A percentile compares a stretch with the other conserved stretches of the same genome.
Evolutionary conservation across 805 yeast species (phyloP).

Genomic region (Maudiozyma serrabonitensis): DNA sequence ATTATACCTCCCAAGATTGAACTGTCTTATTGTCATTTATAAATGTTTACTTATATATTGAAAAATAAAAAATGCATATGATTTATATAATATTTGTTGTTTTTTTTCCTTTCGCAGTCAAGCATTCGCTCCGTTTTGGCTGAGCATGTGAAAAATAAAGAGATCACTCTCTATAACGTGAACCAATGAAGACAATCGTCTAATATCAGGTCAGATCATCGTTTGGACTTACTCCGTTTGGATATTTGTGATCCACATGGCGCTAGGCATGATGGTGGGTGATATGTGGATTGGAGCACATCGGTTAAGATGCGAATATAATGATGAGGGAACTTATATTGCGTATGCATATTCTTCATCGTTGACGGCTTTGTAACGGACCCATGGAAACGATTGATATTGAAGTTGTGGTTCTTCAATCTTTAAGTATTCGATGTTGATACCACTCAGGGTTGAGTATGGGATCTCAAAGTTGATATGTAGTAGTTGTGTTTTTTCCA

Average conservation of each 20-base stretch:
- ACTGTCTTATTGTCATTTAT: neutral
- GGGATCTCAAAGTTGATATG: conserved; percentile 55
- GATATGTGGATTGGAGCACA: no score
- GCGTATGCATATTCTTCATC: conserved; percentile 31
- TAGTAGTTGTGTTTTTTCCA: conserved; percentile 19
- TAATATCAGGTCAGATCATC: no score
- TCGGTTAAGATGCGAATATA: no score
- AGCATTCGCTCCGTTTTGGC: neutral
- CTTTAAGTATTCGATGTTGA: conserved; percentile 55
- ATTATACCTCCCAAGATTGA: no score
- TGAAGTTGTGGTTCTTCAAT: conserved; percentile 53
- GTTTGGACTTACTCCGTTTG: no score
- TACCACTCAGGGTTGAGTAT: conserved; percentile 52
- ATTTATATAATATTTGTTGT: neutral
- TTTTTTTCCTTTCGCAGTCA: no score
- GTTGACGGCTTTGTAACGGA: conserved; percentile 44
- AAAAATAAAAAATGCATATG: neutral
- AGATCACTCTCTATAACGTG: no score
- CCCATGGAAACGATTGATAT: conserved; percentile 74
- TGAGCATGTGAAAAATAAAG: no score
- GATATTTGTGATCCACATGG: no score
- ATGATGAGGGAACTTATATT: neutral
- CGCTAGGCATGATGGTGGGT: no score
- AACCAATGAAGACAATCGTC: no score
- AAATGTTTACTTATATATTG: no score